phyloP scores from a whole-genome alignment of 2,329 filamentous ascomycete species.

The Penicillium sp. region DNA sequence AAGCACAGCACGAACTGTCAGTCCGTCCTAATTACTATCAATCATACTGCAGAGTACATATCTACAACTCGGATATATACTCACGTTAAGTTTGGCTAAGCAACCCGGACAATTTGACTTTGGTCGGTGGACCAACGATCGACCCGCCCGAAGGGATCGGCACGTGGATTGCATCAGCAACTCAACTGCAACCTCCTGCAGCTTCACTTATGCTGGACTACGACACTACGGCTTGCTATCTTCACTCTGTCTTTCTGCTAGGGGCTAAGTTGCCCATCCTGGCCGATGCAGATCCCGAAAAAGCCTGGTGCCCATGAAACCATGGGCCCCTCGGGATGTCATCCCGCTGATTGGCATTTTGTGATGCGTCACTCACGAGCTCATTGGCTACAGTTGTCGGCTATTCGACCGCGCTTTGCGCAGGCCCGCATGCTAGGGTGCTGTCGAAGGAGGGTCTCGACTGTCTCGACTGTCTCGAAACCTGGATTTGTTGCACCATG shows the following conservation, averaged over 20 bases:
- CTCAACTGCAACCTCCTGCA: background rate
- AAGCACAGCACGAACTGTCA: no score
- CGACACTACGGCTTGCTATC: background rate
- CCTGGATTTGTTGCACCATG: background rate
- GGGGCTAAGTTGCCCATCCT: background rate
- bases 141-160: slow-evolving; percentile 4
- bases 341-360: background rate
- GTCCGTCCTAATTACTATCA: no score
- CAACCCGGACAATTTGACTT: background rate
- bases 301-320: background rate
- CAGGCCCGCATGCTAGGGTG: background rate
- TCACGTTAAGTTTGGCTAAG: background rate
- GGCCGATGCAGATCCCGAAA: background rate
- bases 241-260: background rate
- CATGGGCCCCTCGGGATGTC: background rate
- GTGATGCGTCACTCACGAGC: background rate
- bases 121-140: slow-evolving; percentile 1
- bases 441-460: slow-evolving; percentile 15
- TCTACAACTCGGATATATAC: no score
- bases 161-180: background rate
- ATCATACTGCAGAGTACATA: background rate
- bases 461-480: background rate
- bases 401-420: background rate
- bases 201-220: background rate
- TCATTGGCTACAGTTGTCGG: slow-evolving; percentile 4